phyloP scores from a whole-genome alignment of 2,329 filamentous ascomycete species.

The Geoglossum cookeanum region DNA sequence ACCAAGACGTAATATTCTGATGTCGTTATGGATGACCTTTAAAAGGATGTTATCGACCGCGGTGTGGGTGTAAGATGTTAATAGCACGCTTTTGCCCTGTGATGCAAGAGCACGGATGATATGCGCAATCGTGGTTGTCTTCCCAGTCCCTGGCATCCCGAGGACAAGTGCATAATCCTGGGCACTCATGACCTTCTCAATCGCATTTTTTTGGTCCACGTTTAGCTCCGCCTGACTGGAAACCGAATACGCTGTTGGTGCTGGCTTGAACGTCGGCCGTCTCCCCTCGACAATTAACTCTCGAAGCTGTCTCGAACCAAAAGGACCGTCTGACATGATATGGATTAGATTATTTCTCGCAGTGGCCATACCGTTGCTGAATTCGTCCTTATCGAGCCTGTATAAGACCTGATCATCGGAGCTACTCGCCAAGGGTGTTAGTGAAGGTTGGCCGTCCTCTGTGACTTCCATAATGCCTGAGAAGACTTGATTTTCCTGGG shows the following conservation, averaged over 20 bases:
- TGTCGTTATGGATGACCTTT: conserved; percentile 59
- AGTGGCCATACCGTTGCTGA: conserved; percentile 91
- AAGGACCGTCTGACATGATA: conserved; percentile 65
- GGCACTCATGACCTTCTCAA: conserved; percentile 89
- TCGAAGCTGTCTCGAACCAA: conserved; percentile 52
- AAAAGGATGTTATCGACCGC: conserved; percentile 95
- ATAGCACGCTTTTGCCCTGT: conserved; percentile 76
- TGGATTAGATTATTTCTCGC: conserved; percentile 87
- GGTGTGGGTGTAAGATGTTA: conserved; percentile 93
- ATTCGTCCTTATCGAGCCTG: conserved; percentile 91
- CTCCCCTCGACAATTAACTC: conserved; percentile 62
- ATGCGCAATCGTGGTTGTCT: conserved; percentile 94
- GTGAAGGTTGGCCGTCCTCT: conserved; percentile 26
- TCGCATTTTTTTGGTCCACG: conserved; percentile 66
- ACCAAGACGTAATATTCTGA: conserved; percentile 69
- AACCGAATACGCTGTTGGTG: conserved; percentile 43
- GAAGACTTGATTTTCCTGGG: conserved; percentile 64
- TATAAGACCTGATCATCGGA: conserved; percentile 41
- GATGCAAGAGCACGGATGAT: conserved; percentile 81
- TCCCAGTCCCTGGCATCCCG: conserved; percentile 95
- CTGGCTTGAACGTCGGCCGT: conserved; percentile 51
- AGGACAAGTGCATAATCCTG: conserved; percentile 92
- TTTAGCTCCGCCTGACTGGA: conserved; percentile 45
- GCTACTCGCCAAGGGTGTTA: conserved; percentile 16
- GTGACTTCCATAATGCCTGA: conserved; percentile 77